These are phyloP conservation scores for Candida gigantensis DNA, from an alignment of 1,139 yeast species.

Conservation along the genomic window DNA sequence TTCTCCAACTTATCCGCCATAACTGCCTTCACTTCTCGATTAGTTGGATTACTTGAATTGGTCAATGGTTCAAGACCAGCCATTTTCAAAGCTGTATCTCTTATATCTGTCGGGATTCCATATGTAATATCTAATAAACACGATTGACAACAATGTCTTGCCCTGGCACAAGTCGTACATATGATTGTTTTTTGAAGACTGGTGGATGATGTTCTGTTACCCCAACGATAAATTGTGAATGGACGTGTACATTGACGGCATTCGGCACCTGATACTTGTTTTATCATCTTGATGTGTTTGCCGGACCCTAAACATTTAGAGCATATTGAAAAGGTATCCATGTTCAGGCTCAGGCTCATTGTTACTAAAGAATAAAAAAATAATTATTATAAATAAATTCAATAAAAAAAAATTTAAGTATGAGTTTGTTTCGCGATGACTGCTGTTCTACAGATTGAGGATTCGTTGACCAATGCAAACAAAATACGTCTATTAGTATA, in stretches of 20 bases:
- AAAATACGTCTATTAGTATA: not conserved
- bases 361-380: conserved; percentile 1
- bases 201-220: conserved; percentile 34
- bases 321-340: conserved; percentile 51
- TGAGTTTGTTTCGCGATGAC: conserved; percentile 1
- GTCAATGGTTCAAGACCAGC: conserved; percentile 50
- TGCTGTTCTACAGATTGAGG: not conserved
- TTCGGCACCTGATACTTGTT: conserved; percentile 73
- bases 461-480: not conserved
- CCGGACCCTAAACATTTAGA: conserved; percentile 69
- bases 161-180: conserved; percentile 76
- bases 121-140: conserved; percentile 82
- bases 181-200: conserved; percentile 55
- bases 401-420: not conserved
- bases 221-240: conserved; percentile 80
- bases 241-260: conserved; percentile 83
- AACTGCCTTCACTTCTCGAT: conserved; percentile 47
- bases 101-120: conserved; percentile 72
- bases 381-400: not conserved
- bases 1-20: conserved; percentile 39
- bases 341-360: too few species aligned
- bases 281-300: conserved; percentile 66
- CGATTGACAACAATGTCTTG: conserved; percentile 81
- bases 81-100: conserved; percentile 81
- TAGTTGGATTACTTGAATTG: conserved; percentile 13